Evolutionary conservation across 345 rosid species (phyloP).

Genomic region (Citropsis articulata): DNA sequence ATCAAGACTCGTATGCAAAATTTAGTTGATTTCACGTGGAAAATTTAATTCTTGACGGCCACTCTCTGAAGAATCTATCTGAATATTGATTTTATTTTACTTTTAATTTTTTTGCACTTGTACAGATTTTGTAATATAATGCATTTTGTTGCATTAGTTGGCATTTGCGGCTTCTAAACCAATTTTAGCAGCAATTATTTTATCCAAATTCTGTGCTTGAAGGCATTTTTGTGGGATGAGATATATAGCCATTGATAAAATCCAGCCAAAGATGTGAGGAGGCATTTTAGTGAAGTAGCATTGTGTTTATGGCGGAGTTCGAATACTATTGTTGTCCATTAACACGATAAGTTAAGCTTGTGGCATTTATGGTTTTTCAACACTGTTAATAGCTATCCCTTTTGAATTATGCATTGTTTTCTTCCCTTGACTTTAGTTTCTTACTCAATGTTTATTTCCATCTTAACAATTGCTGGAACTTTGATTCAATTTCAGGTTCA

Average conservation of each 20-base stretch:
- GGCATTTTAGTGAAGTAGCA: not conserved
- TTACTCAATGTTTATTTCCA: conserved; percentile 2
- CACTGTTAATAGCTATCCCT: not conserved
- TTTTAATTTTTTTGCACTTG: too few species aligned
- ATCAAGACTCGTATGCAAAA: not conserved
- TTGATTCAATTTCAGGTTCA: conserved; percentile 56
- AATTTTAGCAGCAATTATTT: not conserved
- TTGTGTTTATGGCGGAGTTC: not conserved
- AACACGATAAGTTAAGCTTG: not conserved
- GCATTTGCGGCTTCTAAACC: not conserved
- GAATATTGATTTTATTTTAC: not conserved
- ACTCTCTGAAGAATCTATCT: not conserved
- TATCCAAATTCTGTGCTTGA: not conserved
- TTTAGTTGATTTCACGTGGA: not conserved
- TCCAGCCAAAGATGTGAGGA: not conserved
- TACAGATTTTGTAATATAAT: not conserved
- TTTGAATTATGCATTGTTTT: not conserved
- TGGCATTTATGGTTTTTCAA: not conserved
- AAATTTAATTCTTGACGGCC: not conserved
- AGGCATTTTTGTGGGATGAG: not conserved
- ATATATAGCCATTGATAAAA: not conserved
- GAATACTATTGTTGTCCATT: not conserved
- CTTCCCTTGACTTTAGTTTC: conserved; percentile 8
- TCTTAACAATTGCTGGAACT: conserved; percentile 10
- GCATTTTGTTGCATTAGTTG: not conserved